Evolutionary conservation across 208 protist genomes (phyloP).

Genomic region (Tritrichomonas foetus): DNA sequence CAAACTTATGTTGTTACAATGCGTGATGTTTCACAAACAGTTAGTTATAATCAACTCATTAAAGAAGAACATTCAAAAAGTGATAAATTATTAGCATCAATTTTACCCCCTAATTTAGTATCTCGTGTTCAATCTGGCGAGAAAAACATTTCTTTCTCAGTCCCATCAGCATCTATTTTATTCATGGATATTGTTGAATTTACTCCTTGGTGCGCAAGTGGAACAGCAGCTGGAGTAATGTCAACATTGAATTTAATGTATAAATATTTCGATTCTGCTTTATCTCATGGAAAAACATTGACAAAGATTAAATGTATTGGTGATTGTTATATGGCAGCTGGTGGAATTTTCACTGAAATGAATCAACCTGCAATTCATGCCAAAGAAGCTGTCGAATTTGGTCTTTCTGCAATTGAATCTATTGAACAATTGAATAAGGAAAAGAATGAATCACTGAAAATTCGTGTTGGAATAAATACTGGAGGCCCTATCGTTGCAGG

Average conservation of each 20-base stretch:
- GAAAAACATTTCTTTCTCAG: not conserved
- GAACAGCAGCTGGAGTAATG: not conserved
- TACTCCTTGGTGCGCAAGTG: not conserved
- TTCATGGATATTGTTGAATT: slow-evolving; percentile 23
- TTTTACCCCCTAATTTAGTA: not conserved
- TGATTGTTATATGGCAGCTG: slow-evolving; percentile 24
- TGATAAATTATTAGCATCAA: not conserved
- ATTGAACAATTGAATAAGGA: not conserved
- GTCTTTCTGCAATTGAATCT: not conserved
- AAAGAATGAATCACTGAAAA: not conserved
- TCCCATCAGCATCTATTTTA: not conserved
- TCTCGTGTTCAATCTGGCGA: not conserved
- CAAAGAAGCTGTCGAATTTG: not conserved
- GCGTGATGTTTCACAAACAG: not conserved
- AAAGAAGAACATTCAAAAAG: not conserved
- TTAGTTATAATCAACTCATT: not conserved
- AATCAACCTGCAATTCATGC: not conserved
- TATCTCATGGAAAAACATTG: not conserved
- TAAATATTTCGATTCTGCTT: not conserved
- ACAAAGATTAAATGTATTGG: not conserved
- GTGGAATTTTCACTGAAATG: not conserved
- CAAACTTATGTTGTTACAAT: not conserved
- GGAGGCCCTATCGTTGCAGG: slow-evolving; percentile 17
- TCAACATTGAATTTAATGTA: not conserved
- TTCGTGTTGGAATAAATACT: not conserved